Evolutionary conservation across 2,329 filamentous ascomycete genomes (phyloP), one percentile per base, ranked within the genome.

Genomic region (Fusarium irregulare): DNA sequence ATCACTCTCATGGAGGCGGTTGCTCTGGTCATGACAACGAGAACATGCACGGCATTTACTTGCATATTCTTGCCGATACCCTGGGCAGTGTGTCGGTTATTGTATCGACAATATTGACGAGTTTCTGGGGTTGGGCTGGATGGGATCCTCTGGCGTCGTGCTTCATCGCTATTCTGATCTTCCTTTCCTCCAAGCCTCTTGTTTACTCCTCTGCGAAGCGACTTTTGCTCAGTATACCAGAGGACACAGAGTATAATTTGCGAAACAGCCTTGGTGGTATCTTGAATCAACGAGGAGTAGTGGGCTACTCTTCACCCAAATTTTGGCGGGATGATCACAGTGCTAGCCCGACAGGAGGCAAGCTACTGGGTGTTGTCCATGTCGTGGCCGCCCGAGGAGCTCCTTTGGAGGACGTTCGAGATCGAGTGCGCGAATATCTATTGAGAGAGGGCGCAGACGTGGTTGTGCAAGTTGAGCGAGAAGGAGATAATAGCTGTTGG

Each of bases 11-110:
- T 67, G 76, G 75, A 28, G 77, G 83, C 54, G 79, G 83, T 61
- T 78, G 72, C 66, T 82, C 77, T 61, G 71, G 76, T n/a, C 92
- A 94, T 75, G 92, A 93, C 66, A 97, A 97, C 78, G 96, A 99
- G 75, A 99, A 99, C 77, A 98, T 99, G 94, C 83, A 96, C 74
- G 96, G 96, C 14, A 98, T 99, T 71, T 99, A 97, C 80, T 84
- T 99, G 21, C 96, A 99, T 76, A 93, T 99, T 53, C 86, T 98
- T 28, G 96, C 96, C 8, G 96, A 99, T 78, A 97, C 96, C 0
- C 89, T 98, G 30, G 96, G 96, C 27, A 98, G 94, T 57, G 92
- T 94, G 2, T 96, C 96, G 2, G 96, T 99, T 49, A 97, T 99
- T 66, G 89, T 94, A 34, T 98, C 94, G 10, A 99, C 96, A 0